Evolutionary conservation across 495 filamentous ascomycete genomes (phyloP), one percentile per base, ranked within the genome.

Genomic region (Penicillium goetzii): DNA sequence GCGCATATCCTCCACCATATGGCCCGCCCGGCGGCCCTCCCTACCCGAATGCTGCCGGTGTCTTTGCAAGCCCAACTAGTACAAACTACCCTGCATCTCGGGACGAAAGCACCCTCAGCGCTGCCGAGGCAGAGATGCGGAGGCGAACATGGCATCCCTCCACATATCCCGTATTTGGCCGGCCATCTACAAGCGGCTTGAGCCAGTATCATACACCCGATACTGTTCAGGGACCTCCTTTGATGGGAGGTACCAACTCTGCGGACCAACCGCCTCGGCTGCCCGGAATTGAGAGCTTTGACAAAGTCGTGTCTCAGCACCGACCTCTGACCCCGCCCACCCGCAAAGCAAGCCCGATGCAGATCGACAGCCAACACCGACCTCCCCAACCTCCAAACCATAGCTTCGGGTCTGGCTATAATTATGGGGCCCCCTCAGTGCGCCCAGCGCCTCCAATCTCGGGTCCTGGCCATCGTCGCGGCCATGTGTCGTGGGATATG

Each of bases 81-180:
- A 88, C 88, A 4, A 82, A 83, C 10, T 89, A 90, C 49, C 81
- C 83, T 8, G 83, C 84, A 63, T 84, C 88, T 4, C 81, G 90
- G 41, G 81, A 88, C 34, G 90, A 96, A 47, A 86, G 86, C 1
- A 71, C 78, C 1, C 80, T 86, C 5, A 80, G 75, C 67, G 80
- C 84, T 2, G 80, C 86, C 3, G 91, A 94, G 62, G 88, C 91
- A 25, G 90, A 93, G 53, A 88, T 88, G 85, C 86, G 92, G 62
- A 79, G 93, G 60, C 82, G 92, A 52, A 97, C 93, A 9, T 97
- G 93, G 93, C 93, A 97, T 78, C 92, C 91, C 4, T 90, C 90
- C 28, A 90, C 88, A 0, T 88, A 88, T 70, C 78, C 80, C 11
- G 75, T 72, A 32, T 79, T 85, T 81, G 84, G 74, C 73, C 86